A percentile compares a stretch with the other conserved stretches of the same genome.
Conservation (phyloP, 1,284 basidiomycete species). For the Boletus mariae region DNA sequence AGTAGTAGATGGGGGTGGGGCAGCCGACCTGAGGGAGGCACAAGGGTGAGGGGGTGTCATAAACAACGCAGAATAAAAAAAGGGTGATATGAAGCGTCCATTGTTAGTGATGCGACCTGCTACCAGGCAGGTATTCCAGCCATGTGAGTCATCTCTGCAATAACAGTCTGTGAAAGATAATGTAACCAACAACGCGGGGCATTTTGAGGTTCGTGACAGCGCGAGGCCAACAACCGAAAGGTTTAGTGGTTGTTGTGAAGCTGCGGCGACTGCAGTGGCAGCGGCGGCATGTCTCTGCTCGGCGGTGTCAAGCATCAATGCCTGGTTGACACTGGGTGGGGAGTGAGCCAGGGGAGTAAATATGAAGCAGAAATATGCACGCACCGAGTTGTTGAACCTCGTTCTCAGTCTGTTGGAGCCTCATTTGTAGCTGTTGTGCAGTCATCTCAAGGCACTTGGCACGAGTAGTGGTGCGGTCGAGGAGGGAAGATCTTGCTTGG, state of each 20-base stretch:
- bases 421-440: conserved; percentile 41
- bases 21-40: conserved; percentile 9
- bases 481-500: conserved; percentile 43
- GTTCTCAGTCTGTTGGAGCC: conserved; percentile 69
- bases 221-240: conserved; percentile 45
- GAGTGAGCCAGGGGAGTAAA: too few species aligned
- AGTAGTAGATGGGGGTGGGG: conserved; percentile 19
- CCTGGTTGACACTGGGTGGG: too few species aligned
- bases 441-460: conserved; percentile 18
- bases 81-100: too few species aligned
- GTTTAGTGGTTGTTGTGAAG: conserved; percentile 38
- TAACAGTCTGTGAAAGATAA: conserved; percentile 39
- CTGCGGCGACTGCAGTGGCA: conserved; percentile 51
- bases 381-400: conserved; percentile 63
- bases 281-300: conserved; percentile 23
- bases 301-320: too few species aligned
- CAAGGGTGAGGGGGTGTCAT: too few species aligned
- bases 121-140: conserved; percentile 47
- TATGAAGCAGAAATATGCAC: conserved; percentile 35
- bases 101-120: too few species aligned
- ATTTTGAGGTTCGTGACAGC: too few species aligned
- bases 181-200: conserved; percentile 17
- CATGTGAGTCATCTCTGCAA: conserved; percentile 40
- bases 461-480: conserved; percentile 80
- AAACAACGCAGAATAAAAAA: too few species aligned